Evolutionary conservation across 129 eudicot genomes (phyloP).

Genomic region (Artemisia annua): DNA sequence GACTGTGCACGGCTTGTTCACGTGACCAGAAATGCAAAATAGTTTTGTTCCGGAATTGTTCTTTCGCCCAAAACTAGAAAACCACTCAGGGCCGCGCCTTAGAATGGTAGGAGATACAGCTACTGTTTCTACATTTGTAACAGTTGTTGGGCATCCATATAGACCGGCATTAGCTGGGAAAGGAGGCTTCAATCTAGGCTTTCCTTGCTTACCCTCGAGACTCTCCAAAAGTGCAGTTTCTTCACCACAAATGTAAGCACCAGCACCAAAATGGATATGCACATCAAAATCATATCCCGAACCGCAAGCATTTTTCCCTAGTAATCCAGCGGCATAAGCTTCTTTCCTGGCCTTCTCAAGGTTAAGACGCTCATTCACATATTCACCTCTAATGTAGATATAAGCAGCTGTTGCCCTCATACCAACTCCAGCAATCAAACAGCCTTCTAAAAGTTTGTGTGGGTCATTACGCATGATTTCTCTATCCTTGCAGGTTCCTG

Average conservation of each 20-base stretch:
- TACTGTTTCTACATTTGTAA: constrained; percentile 90
- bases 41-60: constrained; percentile 90
- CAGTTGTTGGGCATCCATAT: constrained; percentile 93
- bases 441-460: constrained; percentile 88
- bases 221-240: constrained; percentile 94
- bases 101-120: constrained; percentile 95
- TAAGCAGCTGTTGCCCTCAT: constrained; percentile 94
- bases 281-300: constrained; percentile 97
- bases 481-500: constrained; percentile 96
- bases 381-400: constrained; percentile 93
- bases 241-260: constrained; percentile 96
- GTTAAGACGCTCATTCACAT: constrained; percentile 78
- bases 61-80: constrained; percentile 89
- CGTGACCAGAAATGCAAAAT: constrained; percentile 87
- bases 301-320: constrained; percentile 92
- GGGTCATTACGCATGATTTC: constrained; percentile 97
- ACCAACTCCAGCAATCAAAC: constrained; percentile 89
- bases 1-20: constrained; percentile 93
- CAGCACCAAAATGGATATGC: constrained; percentile 91
- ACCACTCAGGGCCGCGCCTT: constrained; percentile 97
- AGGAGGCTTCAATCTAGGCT: constrained; percentile 96
- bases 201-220: constrained; percentile 94
- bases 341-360: constrained; percentile 83
- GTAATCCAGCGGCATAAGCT: constrained; percentile 84
- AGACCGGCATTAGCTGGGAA: constrained; percentile 92